Percentiles rank a stretch among this genome's conserved stretches.
Conservation (phyloP, 2,329 filamentous ascomycete genomes). For the Helotiales sp. region DNA sequence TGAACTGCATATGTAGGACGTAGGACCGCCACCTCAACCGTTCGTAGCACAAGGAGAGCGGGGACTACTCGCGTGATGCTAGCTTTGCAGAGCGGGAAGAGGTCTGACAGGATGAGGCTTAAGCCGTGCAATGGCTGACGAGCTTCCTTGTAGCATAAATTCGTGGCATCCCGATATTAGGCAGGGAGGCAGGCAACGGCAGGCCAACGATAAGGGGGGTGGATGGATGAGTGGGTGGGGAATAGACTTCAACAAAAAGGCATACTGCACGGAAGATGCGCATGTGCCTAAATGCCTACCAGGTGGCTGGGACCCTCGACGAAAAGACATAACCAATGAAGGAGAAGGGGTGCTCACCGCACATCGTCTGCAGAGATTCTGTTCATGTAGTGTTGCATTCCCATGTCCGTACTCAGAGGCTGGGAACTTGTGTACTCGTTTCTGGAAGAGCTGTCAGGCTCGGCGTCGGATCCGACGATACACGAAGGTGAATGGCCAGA, state of each 20-base stretch:
- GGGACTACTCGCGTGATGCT: slow-evolving; percentile 41
- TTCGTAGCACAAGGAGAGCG: slow-evolving; percentile 36
- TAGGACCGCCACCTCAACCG: slow-evolving; percentile 41
- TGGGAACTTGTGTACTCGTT: slow-evolving; percentile 37
- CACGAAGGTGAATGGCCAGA: slow-evolving; percentile 41
- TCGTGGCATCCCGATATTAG: slow-evolving; percentile 40
- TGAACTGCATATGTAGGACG: slow-evolving; percentile 39
- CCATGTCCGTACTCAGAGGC: slow-evolving; percentile 43
- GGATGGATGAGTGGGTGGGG: slow-evolving; percentile 26
- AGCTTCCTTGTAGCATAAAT: slow-evolving; percentile 30
- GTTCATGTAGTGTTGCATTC: slow-evolving; percentile 42
- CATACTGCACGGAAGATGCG: slow-evolving; percentile 25
- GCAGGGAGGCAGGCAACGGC: too few species aligned
- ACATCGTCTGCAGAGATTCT: slow-evolving; percentile 44
- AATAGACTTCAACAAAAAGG: slow-evolving; percentile 21
- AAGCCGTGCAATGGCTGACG: slow-evolving; percentile 38
- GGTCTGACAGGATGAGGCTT: slow-evolving; percentile 39
- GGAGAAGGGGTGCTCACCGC: slow-evolving; percentile 36
- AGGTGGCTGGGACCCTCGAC: slow-evolving; percentile 31
- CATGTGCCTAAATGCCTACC: slow-evolving; percentile 38
- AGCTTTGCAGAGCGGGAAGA: slow-evolving; percentile 28
- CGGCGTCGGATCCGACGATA: slow-evolving; percentile 42
- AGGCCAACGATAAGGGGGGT: slow-evolving; percentile 28
- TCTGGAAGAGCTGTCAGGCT: slow-evolving; percentile 44
- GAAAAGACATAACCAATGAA: slow-evolving; percentile 38